Conservation (phyloP, 139 green algal genomes). For the Nannochloris sp. region DNA sequence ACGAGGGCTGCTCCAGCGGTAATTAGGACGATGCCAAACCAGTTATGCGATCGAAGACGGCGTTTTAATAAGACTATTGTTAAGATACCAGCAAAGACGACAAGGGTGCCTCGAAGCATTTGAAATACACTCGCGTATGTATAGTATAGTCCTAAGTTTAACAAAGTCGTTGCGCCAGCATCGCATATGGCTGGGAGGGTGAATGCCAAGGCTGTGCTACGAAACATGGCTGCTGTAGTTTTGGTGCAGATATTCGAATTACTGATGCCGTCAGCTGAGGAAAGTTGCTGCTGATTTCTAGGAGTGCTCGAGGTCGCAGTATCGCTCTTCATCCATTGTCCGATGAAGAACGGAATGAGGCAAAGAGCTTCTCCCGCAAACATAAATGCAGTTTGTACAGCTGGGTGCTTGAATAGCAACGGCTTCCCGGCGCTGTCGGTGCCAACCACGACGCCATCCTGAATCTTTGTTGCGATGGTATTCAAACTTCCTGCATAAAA, state of each 20-base stretch:
- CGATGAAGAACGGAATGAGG: conserved; percentile 59
- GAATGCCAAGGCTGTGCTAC: too few relatives aligned
- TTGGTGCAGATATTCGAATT: too few relatives aligned
- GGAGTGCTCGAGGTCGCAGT: neutral
- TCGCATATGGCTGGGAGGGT: conserved; percentile 70
- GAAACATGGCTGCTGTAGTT: too few relatives aligned
- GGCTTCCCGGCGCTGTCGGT: conserved; percentile 25
- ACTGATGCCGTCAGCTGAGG: neutral
- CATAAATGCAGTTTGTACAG: conserved; percentile 68
- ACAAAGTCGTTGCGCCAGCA: conserved; percentile 59
- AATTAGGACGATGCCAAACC: conserved; percentile 76
- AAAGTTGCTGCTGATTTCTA: neutral
- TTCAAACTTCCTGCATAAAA: conserved; percentile 58
- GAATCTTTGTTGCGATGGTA: conserved; percentile 77
- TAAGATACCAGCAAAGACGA: conserved; percentile 74
- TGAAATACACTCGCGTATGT: conserved; percentile 76
- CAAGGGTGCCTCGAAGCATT: conserved; percentile 83
- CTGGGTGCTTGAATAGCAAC: conserved; percentile 63
- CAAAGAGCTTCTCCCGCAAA: conserved; percentile 72
- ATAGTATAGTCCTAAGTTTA: conserved; percentile 84
- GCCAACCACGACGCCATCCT: conserved; percentile 62
- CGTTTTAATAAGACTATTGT: conserved; percentile 68
- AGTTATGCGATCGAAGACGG: conserved; percentile 69
- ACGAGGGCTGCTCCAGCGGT: conserved; percentile 68
- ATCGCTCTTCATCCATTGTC: conserved; percentile 25